Conservation (phyloP, 2,329 filamentous ascomycete genomes). For the Xylaria sp. region DNA sequence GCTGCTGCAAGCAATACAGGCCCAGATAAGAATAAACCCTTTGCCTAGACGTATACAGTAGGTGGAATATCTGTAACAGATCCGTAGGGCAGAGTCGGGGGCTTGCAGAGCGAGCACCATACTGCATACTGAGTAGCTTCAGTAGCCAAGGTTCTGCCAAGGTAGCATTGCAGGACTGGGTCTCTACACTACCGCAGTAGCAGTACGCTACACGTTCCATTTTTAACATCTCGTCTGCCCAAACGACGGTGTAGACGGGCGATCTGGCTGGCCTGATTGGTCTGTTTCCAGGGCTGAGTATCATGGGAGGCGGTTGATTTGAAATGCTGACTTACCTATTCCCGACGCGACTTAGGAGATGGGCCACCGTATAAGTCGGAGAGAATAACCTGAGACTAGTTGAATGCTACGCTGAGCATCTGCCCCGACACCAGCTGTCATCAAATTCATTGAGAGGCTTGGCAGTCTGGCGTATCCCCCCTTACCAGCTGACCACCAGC, state of each 20-base stretch:
- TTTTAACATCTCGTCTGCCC: constrained; percentile 11
- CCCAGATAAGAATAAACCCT: constrained; percentile 25
- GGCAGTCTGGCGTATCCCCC: not conserved
- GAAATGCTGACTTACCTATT: constrained; percentile 35
- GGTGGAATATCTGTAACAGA: constrained; percentile 9
- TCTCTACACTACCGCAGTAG: not conserved
- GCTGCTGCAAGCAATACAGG: constrained; percentile 22
- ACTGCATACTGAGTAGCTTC: not conserved
- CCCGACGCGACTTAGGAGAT: constrained; percentile 23
- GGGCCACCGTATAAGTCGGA: not conserved
- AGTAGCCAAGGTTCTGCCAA: not conserved
- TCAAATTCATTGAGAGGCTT: not conserved
- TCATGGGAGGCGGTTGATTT: constrained; percentile 30
- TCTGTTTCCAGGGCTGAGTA: constrained; percentile 25
- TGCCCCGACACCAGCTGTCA: not conserved
- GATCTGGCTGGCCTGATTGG: constrained; percentile 28
- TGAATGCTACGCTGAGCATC: not conserved
- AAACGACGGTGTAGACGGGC: constrained; percentile 7
- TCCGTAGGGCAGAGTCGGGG: constrained; percentile 24
- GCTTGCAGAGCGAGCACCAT: not conserved
- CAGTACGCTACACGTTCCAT: constrained; percentile 9
- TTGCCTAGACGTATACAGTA: constrained; percentile 15
- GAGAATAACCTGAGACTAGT: not conserved
- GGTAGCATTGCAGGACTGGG: constrained; percentile 21
- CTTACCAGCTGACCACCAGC: not conserved